Base-by-base conservation (phyloP, 2,329 filamentous ascomycete species). In the Aspergillus ochraceoroseus region DNA sequence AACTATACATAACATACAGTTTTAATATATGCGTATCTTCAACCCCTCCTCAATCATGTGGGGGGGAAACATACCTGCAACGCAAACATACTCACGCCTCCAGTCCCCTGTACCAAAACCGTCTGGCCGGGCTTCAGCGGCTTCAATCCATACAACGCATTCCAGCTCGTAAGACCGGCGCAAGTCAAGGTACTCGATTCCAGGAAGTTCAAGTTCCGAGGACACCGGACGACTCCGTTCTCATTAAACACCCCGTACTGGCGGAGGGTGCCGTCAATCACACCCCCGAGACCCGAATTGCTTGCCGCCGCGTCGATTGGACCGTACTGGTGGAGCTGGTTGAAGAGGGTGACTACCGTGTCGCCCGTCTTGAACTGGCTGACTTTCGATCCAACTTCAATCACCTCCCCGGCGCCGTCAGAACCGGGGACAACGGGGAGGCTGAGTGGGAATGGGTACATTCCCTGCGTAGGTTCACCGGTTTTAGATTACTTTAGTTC, bases 191-290 rank as follows among this genome's bases (percentile, higher is more conserved):
- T 79, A 14, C 73, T 70, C 1, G 74, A 71, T 58, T 83, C 78
- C 23, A 69, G 43, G 36, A 69, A 62, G 47, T 57, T 70, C 19
- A 83, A 68, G 50, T 74, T 75, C 14, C 56, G 58, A 1, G 86
- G 85, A 41, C 76, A 70, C 32, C 66, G 67, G 11, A 87, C 82
- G 3, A 90, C 70, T 2, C 83, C 84, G 14, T 62, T 74, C 66
- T 87, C 80, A 44, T 77, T 71, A 58, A 85, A 87, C 7, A 78
- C 75, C 44, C 69, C 83, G 49, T 83, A 80, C 51, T 83, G 71
- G 30, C 83, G 76, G 17, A 90, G 71, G 0, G 75, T 76, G 43
- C 86, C 86, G 53, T 88, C 77, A 1, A 83, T 41, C 7, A 71
- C 71, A 33, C 83, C 84, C 39, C 85, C 85, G 1, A 88, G 74